Evolutionary conservation across 768 basidiomycete genomes (phyloP).

Genomic region (Kwoniella mangroviensis): DNA sequence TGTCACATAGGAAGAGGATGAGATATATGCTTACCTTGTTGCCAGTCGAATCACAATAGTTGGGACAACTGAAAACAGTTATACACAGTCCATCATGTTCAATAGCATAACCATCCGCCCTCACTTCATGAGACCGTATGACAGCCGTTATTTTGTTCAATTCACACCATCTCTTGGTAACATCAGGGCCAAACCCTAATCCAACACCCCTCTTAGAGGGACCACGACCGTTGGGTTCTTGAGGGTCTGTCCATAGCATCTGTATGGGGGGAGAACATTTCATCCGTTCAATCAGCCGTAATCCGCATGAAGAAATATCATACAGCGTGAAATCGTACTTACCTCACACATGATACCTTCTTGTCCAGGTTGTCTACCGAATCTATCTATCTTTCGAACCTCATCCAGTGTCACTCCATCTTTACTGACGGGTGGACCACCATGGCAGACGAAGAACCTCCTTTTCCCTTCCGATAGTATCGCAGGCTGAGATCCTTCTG

Average conservation of each 20-base stretch:
- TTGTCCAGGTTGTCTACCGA: slow-evolving; percentile 88
- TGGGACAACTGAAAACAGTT: slow-evolving; percentile 86
- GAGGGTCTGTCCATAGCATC: slow-evolving; percentile 96
- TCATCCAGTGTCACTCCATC: slow-evolving; percentile 95
- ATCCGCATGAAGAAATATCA: not conserved
- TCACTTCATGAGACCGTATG: slow-evolving; percentile 94
- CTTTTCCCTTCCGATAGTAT: slow-evolving; percentile 81
- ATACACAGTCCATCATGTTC: slow-evolving; percentile 94
- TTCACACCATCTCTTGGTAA: slow-evolving; percentile 85
- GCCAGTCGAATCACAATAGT: slow-evolving; percentile 61
- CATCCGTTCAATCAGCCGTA: not conserved
- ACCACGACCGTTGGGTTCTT: slow-evolving; percentile 82
- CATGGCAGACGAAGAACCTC: slow-evolving; percentile 93
- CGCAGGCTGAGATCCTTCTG: slow-evolving; percentile 59
- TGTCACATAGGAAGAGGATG: not conserved
- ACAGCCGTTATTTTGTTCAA: slow-evolving; percentile 84
- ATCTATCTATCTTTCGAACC: slow-evolving; percentile 81
- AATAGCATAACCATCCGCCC: slow-evolving; percentile 87
- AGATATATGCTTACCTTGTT: slow-evolving; percentile 66
- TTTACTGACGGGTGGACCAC: slow-evolving; percentile 86
- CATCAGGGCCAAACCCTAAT: slow-evolving; percentile 92
- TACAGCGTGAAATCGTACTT: slow-evolving; percentile 54
- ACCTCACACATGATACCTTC: slow-evolving; percentile 88
- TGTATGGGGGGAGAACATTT: slow-evolving; percentile 50
- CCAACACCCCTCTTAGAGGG: slow-evolving; percentile 99